A percentile compares a stretch with the other conserved stretches of the same genome.
Evolutionary conservation across 257 asterid genomes (phyloP).

Genomic region (Ajuga chamaepitys): DNA sequence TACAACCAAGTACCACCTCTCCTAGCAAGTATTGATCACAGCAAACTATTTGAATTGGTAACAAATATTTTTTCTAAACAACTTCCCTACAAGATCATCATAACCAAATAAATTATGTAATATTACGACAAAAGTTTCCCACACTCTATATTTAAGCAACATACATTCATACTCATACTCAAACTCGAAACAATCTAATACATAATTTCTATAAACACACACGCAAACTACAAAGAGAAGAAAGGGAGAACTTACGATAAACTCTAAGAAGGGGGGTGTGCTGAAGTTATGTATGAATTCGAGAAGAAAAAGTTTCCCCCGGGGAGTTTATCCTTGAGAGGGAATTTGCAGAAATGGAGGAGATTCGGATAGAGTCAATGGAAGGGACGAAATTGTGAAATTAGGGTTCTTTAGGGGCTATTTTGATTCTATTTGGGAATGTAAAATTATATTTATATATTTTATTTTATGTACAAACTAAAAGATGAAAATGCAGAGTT

Average conservation of each 20-base stretch:
- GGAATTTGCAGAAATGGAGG: slow-evolving; percentile 17
- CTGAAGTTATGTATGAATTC: background rate
- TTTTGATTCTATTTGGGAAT: background rate
- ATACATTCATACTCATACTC: background rate
- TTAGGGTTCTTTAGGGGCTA: slow-evolving; percentile 30
- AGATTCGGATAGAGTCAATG: slow-evolving; percentile 21
- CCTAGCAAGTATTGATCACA: background rate
- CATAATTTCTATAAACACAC: background rate
- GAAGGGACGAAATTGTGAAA: slow-evolving; percentile 27
- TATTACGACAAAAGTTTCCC: background rate
- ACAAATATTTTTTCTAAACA: background rate
- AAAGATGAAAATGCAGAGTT: background rate
- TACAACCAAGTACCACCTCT: background rate
- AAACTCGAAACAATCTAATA: too few relatives aligned
- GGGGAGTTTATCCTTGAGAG: slow-evolving; percentile 17
- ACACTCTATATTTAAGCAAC: background rate
- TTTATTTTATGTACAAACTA: background rate
- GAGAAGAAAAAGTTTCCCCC: background rate
- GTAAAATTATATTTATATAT: background rate
- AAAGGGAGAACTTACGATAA: slow-evolving; percentile 16
- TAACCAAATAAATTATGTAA: background rate
- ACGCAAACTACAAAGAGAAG: background rate
- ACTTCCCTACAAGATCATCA: slow-evolving; percentile 1
- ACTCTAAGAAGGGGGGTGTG: slow-evolving; percentile 2
- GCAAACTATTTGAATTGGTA: background rate